A percentile compares a stretch with the other conserved stretches of the same genome.
These are phyloP conservation scores for Trypanosoma platydactyli DNA, from an alignment of 208 protist species.

Conservation along the genomic window DNA sequence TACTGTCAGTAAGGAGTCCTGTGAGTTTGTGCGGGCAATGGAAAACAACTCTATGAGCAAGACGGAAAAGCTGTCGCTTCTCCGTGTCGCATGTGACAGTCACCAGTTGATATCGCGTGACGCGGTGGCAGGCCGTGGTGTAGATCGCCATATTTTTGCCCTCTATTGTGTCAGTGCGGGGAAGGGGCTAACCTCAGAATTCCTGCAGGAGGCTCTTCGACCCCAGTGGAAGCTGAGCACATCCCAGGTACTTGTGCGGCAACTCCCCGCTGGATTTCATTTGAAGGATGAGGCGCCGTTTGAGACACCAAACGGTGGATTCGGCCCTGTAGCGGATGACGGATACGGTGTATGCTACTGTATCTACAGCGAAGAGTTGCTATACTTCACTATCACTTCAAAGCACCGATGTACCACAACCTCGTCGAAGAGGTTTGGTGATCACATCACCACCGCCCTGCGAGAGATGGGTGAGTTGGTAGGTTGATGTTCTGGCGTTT, in stretches of 20 bases:
- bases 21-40: conserved; percentile 60
- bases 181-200: conserved; percentile 57
- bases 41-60: conserved; percentile 2
- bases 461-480: conserved; percentile 37
- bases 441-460: conserved; percentile 49
- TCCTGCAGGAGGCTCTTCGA: conserved; percentile 53
- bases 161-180: conserved; percentile 74
- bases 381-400: conserved; percentile 84
- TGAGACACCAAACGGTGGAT: conserved; percentile 75
- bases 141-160: conserved; percentile 89
- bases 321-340: conserved; percentile 83
- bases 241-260: conserved; percentile 68
- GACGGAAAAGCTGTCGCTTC: conserved; percentile 37
- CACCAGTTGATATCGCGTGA: conserved; percentile 61
- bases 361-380: conserved; percentile 53
- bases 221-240: conserved; percentile 83
- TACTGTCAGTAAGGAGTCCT: conserved; percentile 47
- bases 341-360: conserved; percentile 92
- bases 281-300: conserved; percentile 33
- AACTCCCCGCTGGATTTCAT: conserved; percentile 53
- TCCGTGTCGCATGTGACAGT: conserved; percentile 50
- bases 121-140: conserved; percentile 68
- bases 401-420: conserved; percentile 55
- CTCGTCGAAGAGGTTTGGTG: conserved; percentile 38
- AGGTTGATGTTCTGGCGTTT: background rate